These are phyloP conservation scores for Penstemon eatonii DNA, from an alignment of 257 asterid species.

Conservation along the genomic window DNA sequence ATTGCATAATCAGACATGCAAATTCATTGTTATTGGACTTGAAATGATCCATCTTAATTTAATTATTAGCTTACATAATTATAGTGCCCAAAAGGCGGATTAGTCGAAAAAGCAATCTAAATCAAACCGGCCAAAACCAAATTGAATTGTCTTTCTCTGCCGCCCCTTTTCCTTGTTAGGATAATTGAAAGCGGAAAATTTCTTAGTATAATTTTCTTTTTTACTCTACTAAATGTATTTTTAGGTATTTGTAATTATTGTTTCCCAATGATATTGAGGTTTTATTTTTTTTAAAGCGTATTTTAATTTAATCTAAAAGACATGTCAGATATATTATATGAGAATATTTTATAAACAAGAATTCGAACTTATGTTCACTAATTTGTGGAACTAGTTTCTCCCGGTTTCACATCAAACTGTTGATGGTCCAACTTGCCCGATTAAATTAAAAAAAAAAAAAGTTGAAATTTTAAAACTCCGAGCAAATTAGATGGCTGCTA, in stretches of 20 bases:
- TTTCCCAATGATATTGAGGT: too few species aligned
- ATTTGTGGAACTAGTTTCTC: not conserved
- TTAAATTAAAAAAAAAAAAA: not conserved
- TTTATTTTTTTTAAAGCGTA: too few species aligned
- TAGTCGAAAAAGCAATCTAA: constrained; percentile 28
- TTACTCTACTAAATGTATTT: not conserved
- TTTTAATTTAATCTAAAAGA: too few species aligned
- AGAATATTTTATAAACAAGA: too few species aligned
- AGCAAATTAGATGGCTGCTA: constrained; percentile 14
- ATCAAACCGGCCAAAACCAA: constrained; percentile 40
- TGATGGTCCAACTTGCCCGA: not conserved
- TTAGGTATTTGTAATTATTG: not conserved
- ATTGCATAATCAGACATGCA: too few species aligned
- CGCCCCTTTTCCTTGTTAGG: constrained; percentile 47
- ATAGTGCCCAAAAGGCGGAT: constrained; percentile 8
- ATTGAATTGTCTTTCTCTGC: constrained; percentile 35
- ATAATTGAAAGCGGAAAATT: constrained; percentile 25
- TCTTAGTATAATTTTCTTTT: constrained; percentile 23
- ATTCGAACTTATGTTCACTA: too few species aligned
- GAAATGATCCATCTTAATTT: constrained; percentile 1
- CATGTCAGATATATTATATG: too few species aligned
- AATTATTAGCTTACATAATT: constrained; percentile 1
- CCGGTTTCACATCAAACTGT: not conserved
- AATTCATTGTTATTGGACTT: not conserved
- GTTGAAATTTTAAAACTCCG: not conserved